A percentile compares a stretch with the other conserved stretches of the same genome.
These are phyloP conservation scores for Silybum marianum DNA, from an alignment of 129 eudicot genomes.

Conservation along the genomic window DNA sequence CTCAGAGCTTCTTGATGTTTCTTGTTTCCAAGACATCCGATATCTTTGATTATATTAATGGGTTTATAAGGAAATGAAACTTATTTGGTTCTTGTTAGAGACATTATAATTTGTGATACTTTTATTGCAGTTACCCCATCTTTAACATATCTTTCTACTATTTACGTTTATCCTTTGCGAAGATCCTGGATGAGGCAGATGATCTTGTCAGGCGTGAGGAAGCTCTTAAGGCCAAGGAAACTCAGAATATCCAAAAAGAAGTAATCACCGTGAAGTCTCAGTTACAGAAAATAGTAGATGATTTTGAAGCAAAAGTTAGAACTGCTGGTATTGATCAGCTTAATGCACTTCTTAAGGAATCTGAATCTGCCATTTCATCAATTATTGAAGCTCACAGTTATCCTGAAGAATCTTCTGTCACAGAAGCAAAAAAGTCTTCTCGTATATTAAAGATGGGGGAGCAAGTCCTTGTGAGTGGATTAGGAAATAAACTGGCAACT, in stretches of 20 bases:
- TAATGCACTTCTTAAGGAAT: slow-evolving; percentile 64
- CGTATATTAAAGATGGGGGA: slow-evolving; percentile 64
- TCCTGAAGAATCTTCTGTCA: slow-evolving; percentile 31
- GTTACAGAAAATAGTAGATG: slow-evolving; percentile 53
- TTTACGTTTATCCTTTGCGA: slow-evolving; percentile 20
- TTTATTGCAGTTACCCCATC: neutral
- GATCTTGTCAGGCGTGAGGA: slow-evolving; percentile 73
- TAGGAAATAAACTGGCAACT: slow-evolving; percentile 76
- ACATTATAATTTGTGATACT: neutral
- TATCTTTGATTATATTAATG: too few species aligned
- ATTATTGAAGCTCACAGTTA: slow-evolving; percentile 55
- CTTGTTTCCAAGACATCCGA: too few species aligned
- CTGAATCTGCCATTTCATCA: slow-evolving; percentile 65
- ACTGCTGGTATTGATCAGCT: slow-evolving; percentile 47
- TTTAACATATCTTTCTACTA: slow-evolving; percentile 18
- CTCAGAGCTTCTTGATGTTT: too few species aligned
- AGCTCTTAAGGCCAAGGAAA: slow-evolving; percentile 72
- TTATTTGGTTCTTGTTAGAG: neutral
- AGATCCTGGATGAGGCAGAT: slow-evolving; percentile 73
- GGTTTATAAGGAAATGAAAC: too few species aligned
- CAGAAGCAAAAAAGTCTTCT: slow-evolving; percentile 31
- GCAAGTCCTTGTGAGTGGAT: slow-evolving; percentile 56
- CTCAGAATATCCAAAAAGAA: slow-evolving; percentile 55
- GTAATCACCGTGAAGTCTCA: slow-evolving; percentile 47
- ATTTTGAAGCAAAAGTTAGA: slow-evolving; percentile 57